Base-by-base conservation (phyloP, 768 basidiomycete genomes). In the Cytidiella melzeri region DNA sequence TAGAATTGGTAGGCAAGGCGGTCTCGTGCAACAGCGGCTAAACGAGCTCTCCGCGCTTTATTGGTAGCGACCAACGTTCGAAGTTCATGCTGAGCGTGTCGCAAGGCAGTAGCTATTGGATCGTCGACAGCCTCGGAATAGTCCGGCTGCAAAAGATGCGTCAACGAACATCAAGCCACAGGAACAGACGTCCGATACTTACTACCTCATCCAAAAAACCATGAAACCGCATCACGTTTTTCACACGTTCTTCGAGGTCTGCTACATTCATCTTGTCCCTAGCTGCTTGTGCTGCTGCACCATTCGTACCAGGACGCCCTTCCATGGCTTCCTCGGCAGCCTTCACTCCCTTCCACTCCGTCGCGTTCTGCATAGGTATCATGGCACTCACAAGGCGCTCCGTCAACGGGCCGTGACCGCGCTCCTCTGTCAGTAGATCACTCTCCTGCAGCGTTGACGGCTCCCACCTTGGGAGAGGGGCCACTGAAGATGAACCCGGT, bases 1-100 rank as follows among this genome's bases (percentile, higher is more conserved):
- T 95, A 98, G 61, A 98, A 95, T 60, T 92, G 89, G 62, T 92
- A 90, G 5, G 84, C 92, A 15, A 98, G 75, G 19, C 93, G 80
- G 60, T 93, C 90, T 52, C 84, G 81, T 24, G 93, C 92, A 53
- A 93, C 77, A 12, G 73, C 70, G 12, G 75, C 75, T 2, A 98
- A 76, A 3, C 87, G 82, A 25, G 69, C 67, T 63, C 87, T 87
- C 11, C 95, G 84, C 3, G 80, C 79, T 58, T 93, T 91, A 73
- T 99, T 99, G 50, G 81, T 75, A 7, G 83, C 76, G 2, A 87
- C 73, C 43, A 97, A 87, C 5, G 69, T 71, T 9, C 86, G 80
- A 4, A 99, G 76, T 55, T 92, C 81, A 12, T 76, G 70, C 63
- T 99, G 96, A 15, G 91, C 88, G 38, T 90, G 84, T 2, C 95